Conservation (phyloP, 257 asterid species). For the Solanum sejunctum region DNA sequence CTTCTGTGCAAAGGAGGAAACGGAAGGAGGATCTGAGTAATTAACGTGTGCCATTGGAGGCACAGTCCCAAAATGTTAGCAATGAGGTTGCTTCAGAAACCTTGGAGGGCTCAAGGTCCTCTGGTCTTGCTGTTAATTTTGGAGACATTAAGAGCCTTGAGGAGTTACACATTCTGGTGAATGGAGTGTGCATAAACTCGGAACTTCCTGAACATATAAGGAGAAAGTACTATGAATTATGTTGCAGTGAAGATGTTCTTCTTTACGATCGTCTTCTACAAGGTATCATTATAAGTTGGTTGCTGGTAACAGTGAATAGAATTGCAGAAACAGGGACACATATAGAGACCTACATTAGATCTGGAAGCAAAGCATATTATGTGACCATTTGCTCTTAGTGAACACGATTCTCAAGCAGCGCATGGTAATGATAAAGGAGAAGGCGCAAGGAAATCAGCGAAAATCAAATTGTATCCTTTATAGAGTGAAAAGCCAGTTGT, state of each 20-base stretch:
- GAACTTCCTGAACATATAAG: constrained; percentile 45
- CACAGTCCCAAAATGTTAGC: constrained; percentile 51
- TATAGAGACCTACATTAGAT: too few species aligned
- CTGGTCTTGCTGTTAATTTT: constrained; percentile 15
- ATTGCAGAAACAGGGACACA: too few species aligned
- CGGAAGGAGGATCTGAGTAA: constrained; percentile 9
- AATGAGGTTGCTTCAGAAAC: constrained; percentile 68
- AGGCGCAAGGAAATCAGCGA: too few species aligned
- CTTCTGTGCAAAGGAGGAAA: constrained; percentile 31
- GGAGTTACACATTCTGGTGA: constrained; percentile 45
- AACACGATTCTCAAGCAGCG: too few species aligned
- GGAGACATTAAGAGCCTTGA: constrained; percentile 41
- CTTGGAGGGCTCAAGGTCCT: constrained; percentile 39
- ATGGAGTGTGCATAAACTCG: constrained; percentile 46
- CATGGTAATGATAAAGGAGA: too few species aligned
- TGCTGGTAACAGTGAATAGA: constrained; percentile 12
- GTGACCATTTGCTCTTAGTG: too few species aligned
- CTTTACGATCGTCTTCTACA: constrained; percentile 50
- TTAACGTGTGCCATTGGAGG: constrained; percentile 24
- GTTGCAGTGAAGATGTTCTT: constrained; percentile 37
- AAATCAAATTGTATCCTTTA: too few species aligned
- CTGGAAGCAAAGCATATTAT: too few species aligned
- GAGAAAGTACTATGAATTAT: constrained; percentile 42
- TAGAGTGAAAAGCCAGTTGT: too few species aligned
- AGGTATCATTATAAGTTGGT: constrained; percentile 52